Evolutionary conservation across 2,329 filamentous ascomycete species (phyloP), one percentile per base, ranked within the genome.

Genomic region (Hyphodiscus sp.): DNA sequence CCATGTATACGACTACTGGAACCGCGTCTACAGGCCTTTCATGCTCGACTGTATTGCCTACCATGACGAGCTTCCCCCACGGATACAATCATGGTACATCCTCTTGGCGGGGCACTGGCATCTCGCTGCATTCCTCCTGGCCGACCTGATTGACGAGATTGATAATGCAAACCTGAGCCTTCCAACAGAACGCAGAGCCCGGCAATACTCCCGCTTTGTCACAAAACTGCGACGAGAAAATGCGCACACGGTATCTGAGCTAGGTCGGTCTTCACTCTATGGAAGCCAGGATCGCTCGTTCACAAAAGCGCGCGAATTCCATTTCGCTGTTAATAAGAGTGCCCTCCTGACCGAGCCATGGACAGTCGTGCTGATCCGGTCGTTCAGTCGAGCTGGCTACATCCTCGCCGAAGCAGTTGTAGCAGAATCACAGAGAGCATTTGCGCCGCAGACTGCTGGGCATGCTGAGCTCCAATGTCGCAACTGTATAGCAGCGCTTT

Each of bases 341-440:
- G 75, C 79, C 1, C 69, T 83, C n/a, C 62, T 83, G 52, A 81
- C 78, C 0, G 80, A 83, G 58, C 80, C 80, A 2, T 83, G 80
- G 80, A 81, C 79, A 1, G 74, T 76, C 41, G 74, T 82, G 2
- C 65, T 82, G 26, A 75, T 81, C 44, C 70, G 77, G 23, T 74
- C 74, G 0, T 82, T 82, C 54, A 29, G 20, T 13, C 18, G 26
- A 16, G 45, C 45, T 3, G 45, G 45, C 6, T 26, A 18, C 26
- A 18, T 47, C 13, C 23, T 47, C n/a, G 33, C 33, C 13, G 33
- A 38, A 13, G 16, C 16, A 38, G 33, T 10, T n/a, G 13, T 38
- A 38, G 16, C 11, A n/a, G 16, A 38, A 15, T 38, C 33, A 38
- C 23, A 26, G 8, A 26, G 23, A 26, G 13, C 33, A 38, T n/a